Evolutionary conservation across 441 rosid species (phyloP).

Genomic region (Omphalea diandra): DNA sequence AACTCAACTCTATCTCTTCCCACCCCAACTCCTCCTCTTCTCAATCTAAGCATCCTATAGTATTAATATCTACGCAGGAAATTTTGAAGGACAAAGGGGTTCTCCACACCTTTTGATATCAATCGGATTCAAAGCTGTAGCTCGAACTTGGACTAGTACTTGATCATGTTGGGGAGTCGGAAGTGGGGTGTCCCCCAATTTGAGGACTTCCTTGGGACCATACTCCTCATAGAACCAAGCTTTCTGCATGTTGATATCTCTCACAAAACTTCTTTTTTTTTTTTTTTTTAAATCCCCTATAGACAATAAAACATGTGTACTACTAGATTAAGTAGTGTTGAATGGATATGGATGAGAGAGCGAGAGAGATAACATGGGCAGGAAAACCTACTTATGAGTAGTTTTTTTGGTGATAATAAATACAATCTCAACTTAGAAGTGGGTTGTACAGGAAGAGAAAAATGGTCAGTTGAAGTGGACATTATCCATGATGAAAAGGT

Average conservation of each 20-base stretch:
- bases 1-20: too few species aligned
- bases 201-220: constrained; percentile 47
- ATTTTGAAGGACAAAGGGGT: constrained; percentile 36
- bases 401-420: background rate
- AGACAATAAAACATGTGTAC: background rate
- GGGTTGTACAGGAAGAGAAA: background rate
- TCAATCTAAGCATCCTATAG: background rate
- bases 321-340: background rate
- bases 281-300: background rate
- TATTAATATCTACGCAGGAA: constrained; percentile 33
- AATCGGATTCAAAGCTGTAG: constrained; percentile 51
- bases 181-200: constrained; percentile 36
- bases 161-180: constrained; percentile 35
- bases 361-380: background rate
- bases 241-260: constrained; percentile 33
- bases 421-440: background rate
- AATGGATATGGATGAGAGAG: constrained; percentile 1
- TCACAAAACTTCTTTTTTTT: background rate
- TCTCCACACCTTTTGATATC: constrained; percentile 40
- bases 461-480: background rate
- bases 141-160: constrained; percentile 41
- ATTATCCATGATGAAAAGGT: background rate
- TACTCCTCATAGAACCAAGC: constrained; percentile 47
- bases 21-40: background rate
- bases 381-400: background rate